phyloP scores from a whole-genome alignment of 2,329 filamentous ascomycete genomes.

The Sphaerulina musiva region DNA sequence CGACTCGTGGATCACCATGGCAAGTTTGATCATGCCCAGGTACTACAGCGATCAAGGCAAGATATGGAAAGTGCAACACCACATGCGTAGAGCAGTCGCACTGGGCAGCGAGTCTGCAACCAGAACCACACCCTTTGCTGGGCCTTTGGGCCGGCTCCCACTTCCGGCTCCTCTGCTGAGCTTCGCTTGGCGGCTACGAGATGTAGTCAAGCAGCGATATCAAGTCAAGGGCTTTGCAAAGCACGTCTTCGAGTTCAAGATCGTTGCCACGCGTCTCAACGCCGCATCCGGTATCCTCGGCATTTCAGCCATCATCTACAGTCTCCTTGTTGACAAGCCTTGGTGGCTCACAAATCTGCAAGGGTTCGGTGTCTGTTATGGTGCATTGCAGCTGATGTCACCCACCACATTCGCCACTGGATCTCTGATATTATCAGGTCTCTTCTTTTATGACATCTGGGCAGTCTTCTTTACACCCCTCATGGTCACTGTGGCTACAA shows the following conservation, averaged over 20 bases:
- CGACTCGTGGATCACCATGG: conserved; percentile 60
- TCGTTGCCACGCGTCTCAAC: conserved; percentile 50
- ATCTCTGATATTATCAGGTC: conserved; percentile 64
- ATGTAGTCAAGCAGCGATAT: conserved; percentile 46
- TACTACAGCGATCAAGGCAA: conserved; percentile 53
- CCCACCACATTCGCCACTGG: conserved; percentile 82
- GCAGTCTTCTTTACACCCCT: conserved; percentile 85
- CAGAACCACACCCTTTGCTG: conserved; percentile 48
- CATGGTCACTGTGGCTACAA: conserved; percentile 82
- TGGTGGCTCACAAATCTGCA: conserved; percentile 79
- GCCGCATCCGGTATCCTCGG: conserved; percentile 52
- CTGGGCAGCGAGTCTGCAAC: conserved; percentile 2
- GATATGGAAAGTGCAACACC: conserved; percentile 44
- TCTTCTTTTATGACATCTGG: conserved; percentile 94
- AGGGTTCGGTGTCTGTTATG: conserved; percentile 79
- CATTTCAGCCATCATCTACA: conserved; percentile 55
- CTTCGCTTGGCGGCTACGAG: conserved; percentile 47
- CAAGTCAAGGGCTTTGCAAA: conserved; percentile 50
- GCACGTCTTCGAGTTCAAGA: conserved; percentile 32
- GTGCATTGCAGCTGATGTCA: conserved; percentile 73
- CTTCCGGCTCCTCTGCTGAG: conserved; percentile 35
- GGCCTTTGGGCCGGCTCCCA: conserved; percentile 43
- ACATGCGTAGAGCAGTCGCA: conserved; percentile 31
- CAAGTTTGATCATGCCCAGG: conserved; percentile 65
- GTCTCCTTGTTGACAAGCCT: conserved; percentile 54